Evolutionary conservation across 73 alveolate species (phyloP), one percentile per base, ranked within the genome.

Genomic region (Paramecium biaurelia): DNA sequence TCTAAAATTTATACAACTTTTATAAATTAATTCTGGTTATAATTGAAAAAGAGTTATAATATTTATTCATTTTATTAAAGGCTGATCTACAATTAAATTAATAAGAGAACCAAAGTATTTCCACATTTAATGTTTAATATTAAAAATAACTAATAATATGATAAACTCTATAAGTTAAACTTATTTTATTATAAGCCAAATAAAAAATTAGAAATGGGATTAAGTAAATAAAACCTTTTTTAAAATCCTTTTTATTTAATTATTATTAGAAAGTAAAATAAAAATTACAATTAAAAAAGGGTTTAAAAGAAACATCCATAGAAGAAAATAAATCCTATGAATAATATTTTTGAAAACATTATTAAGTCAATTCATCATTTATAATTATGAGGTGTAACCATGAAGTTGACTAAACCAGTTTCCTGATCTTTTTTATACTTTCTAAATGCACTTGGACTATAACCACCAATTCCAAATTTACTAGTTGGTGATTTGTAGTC

Each of bases 371-470:
- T 63, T 9, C 45, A 63, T 63, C 84, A 63, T 63, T 63, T 63
- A 18, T 63, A 63, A 63, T 63, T 63, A 32, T 63, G 84, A 63
- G 86, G 58, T 34, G 86, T 35, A 23, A 72, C 45, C 86, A 72
- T 72, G 34, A 34, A 72, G 24, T 72, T 72, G n/a, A 72, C 86
- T 35, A 72, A 35, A 20, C 86, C 86, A 28, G 35, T 8, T 34
- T 35, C 56, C n/a, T 37, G 35, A 20, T 72, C 58, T n/a, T 72
- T 72, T n/a, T 38, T 72, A 72, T 72, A 72, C 45, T 38, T 72
- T 42, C 90, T 79, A 79, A 79, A 79, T 9, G 90, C 70, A 79
- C 90, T 79, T 79, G 90, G 90, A 79, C 90, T 79, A 14, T 63
- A 63, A 23, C 68, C 68, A 53, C 26, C 68, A 53, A 53, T 53